These are phyloP conservation scores for Piromyces sp. DNA, from an alignment of 192 early-diverging fungal species.

Conservation along the genomic window DNA sequence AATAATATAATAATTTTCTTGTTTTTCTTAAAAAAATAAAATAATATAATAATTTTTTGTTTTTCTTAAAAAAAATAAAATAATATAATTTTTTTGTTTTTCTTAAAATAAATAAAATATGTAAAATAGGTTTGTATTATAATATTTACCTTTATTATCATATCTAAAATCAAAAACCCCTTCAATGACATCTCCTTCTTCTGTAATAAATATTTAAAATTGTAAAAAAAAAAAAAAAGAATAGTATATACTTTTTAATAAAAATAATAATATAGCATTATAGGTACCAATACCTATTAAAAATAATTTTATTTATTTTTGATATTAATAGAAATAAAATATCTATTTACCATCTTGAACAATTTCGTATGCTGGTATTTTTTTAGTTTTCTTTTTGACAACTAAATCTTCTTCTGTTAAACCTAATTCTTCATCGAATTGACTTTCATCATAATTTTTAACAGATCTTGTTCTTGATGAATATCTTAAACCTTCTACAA, in stretches of 20 bases:
- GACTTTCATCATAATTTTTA: background rate
- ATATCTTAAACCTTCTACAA: background rate
- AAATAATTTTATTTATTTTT: too few species aligned
- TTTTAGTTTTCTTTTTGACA: background rate
- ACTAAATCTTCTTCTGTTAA: background rate
- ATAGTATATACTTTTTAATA: too few species aligned
- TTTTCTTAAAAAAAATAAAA: too few species aligned
- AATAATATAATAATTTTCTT: too few species aligned
- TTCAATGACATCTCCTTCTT: background rate
- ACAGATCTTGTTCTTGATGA: background rate
- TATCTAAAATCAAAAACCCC: slow-evolving; percentile 7
- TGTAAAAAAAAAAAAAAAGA: slow-evolving; percentile 4
- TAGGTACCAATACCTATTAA: too few species aligned
- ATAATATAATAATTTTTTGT: too few species aligned
- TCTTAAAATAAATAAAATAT: too few species aligned
- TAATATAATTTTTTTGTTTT: too few species aligned
- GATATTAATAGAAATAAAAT: too few species aligned
- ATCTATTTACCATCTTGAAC: background rate
- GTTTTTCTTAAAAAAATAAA: too few species aligned
- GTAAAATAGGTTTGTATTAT: too few species aligned
- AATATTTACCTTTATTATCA: slow-evolving; percentile 7
- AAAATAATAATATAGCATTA: too few species aligned
- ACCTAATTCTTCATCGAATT: background rate
- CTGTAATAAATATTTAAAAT: background rate
- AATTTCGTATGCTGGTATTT: background rate